Conservation (phyloP, 108 stramenopile species). For the Fragilaria radians region DNA sequence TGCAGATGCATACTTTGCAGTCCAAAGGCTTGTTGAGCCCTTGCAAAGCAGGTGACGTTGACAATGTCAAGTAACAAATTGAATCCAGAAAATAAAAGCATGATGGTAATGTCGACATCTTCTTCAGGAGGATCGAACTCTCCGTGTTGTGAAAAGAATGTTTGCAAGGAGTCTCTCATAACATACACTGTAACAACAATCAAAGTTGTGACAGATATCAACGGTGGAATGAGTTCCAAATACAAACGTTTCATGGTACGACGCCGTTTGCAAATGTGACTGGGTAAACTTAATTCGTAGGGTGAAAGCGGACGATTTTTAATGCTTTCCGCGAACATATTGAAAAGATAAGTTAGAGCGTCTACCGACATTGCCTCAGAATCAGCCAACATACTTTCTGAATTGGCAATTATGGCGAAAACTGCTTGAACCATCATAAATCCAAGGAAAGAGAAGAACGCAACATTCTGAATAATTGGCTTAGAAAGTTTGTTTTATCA, state of each 20-base stretch:
- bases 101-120: slow-evolving; percentile 39
- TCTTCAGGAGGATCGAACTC: slow-evolving; percentile 21
- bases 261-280: slow-evolving; percentile 2
- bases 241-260: slow-evolving; percentile 25
- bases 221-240: slow-evolving; percentile 69
- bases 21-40: slow-evolving; percentile 45
- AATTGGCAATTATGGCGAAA: slow-evolving; percentile 39
- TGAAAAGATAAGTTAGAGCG: slow-evolving; percentile 36
- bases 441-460: slow-evolving; percentile 37
- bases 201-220: slow-evolving; percentile 55
- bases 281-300: slow-evolving; percentile 11
- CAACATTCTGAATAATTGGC: slow-evolving; percentile 18
- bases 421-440: slow-evolving; percentile 27
- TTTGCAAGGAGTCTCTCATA: slow-evolving; percentile 19
- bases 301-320: slow-evolving; percentile 17
- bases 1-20: background rate
- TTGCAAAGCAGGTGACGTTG: slow-evolving; percentile 72
- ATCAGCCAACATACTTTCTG: slow-evolving; percentile 39
- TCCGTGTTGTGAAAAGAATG: slow-evolving; percentile 13
- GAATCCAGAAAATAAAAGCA: slow-evolving; percentile 62
- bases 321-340: slow-evolving; percentile 22
- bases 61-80: slow-evolving; percentile 67
- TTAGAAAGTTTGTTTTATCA: background rate
- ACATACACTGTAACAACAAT: slow-evolving; percentile 40
- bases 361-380: slow-evolving; percentile 31